phyloP scores from a whole-genome alignment of 805 yeast genomes.

The Hanseniaspora occidentalis region DNA sequence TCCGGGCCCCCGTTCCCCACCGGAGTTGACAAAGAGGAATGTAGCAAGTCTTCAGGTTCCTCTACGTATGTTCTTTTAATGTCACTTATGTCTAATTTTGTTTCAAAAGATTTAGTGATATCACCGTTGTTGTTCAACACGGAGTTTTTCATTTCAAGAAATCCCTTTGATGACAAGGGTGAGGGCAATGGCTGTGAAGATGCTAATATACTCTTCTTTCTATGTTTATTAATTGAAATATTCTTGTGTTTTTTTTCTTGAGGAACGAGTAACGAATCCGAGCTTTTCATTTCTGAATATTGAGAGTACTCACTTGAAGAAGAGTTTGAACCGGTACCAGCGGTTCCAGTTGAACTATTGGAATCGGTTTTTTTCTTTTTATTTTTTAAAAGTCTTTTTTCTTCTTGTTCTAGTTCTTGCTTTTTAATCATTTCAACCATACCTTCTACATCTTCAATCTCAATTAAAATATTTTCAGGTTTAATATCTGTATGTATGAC shows the following conservation, averaged over 20 bases:
- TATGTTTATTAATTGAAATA: neutral
- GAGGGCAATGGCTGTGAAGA: slow-evolving; percentile 26
- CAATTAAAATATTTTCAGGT: slow-evolving; percentile 69
- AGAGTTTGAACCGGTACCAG: too few relatives aligned
- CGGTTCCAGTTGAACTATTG: too few relatives aligned
- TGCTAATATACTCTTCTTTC: slow-evolving; percentile 8
- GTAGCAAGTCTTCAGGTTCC: neutral
- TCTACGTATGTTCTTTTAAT: neutral
- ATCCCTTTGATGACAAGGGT: neutral
- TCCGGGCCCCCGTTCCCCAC: neutral
- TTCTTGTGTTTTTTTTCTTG: too few relatives aligned
- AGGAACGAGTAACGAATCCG: too few relatives aligned
- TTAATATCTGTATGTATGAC: slow-evolving; percentile 65
- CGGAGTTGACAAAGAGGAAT: neutral
- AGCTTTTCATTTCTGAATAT: too few relatives aligned
- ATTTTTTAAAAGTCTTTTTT: slow-evolving; percentile 24
- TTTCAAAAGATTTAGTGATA: neutral
- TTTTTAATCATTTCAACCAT: slow-evolving; percentile 57
- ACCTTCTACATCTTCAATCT: slow-evolving; percentile 72
- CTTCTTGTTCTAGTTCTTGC: slow-evolving; percentile 37
- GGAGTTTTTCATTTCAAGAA: neutral
- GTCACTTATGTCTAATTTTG: neutral
- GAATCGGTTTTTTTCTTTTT: neutral
- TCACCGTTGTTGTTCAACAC: neutral
- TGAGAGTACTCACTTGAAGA: too few relatives aligned